Conservation (phyloP, 306 rosid species). For the Adenanthera pavonina region DNA sequence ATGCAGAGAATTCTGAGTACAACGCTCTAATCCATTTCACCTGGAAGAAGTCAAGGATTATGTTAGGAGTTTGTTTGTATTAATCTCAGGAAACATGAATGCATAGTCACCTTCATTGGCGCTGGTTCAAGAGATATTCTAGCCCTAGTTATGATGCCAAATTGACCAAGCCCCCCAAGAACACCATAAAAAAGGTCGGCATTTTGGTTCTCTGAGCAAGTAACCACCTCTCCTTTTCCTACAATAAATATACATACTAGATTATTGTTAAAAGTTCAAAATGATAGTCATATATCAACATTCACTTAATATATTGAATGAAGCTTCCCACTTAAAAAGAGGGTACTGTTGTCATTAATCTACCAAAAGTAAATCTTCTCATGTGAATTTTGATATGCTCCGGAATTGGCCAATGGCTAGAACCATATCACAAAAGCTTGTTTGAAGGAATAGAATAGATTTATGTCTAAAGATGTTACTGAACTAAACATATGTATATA, state of each 20-base stretch:
- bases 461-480: no score
- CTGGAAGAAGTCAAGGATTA: constrained; percentile 46
- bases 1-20: constrained; percentile 76
- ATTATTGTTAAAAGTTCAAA: not conserved
- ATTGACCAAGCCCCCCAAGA: constrained; percentile 97
- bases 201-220: constrained; percentile 72
- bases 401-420: not conserved
- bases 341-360: not conserved
- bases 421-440: constrained; percentile 13
- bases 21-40: constrained; percentile 91
- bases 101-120: constrained; percentile 66
- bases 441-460: not conserved
- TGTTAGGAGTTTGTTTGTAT: constrained; percentile 23
- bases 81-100: constrained; percentile 3
- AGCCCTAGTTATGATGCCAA: constrained; percentile 89
- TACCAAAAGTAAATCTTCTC: not conserved
- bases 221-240: constrained; percentile 88
- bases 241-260: constrained; percentile 34
- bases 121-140: constrained; percentile 88
- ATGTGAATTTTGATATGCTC: not conserved
- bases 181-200: constrained; percentile 81
- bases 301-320: not conserved
- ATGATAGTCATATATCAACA: not conserved
- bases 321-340: constrained; percentile 6
- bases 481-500: constrained; percentile 18